phyloP scores from a whole-genome alignment of 129 eudicot species.

The Arctium lappa region DNA sequence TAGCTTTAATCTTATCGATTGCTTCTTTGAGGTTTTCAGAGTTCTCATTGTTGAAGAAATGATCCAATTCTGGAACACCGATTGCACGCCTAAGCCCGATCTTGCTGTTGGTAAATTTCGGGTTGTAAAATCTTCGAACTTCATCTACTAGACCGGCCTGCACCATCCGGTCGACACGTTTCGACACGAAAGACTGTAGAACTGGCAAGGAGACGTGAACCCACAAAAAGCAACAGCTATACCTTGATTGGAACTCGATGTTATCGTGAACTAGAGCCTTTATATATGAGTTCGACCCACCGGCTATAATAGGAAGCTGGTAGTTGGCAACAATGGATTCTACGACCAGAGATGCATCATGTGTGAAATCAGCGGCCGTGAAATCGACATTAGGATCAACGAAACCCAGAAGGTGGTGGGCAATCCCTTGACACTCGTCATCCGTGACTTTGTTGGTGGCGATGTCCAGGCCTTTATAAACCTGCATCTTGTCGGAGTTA shows the following conservation, averaged over 20 bases:
- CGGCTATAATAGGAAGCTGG: slow-evolving; percentile 59
- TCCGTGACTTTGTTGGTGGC: slow-evolving; percentile 63
- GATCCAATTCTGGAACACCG: slow-evolving; percentile 62
- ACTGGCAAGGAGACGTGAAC: slow-evolving; percentile 54
- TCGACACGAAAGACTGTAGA: slow-evolving; percentile 45
- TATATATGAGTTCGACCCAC: slow-evolving; percentile 67
- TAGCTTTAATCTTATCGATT: slow-evolving; percentile 38
- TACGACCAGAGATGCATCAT: slow-evolving; percentile 38
- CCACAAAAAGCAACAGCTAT: slow-evolving; percentile 65
- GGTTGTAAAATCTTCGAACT: slow-evolving; percentile 43
- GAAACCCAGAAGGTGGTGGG: slow-evolving; percentile 57
- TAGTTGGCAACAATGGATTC: slow-evolving; percentile 42
- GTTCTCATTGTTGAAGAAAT: slow-evolving; percentile 25
- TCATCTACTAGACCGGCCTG: slow-evolving; percentile 49
- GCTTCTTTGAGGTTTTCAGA: slow-evolving; percentile 33
- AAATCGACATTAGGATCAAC: slow-evolving; percentile 45
- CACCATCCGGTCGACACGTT: slow-evolving; percentile 56
- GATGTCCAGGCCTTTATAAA: slow-evolving; percentile 56
- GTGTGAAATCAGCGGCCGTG: slow-evolving; percentile 37
- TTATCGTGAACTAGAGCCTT: slow-evolving; percentile 55
- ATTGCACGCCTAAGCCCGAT: slow-evolving; percentile 56
- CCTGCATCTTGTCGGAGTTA: slow-evolving; percentile 66
- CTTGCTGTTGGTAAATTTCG: slow-evolving; percentile 18
- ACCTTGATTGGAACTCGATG: slow-evolving; percentile 38
- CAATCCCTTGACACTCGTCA: slow-evolving; percentile 49